Percentiles rank a stretch among this genome's conserved stretches.
Conservation (phyloP, 2,329 filamentous ascomycete genomes). For the Sclerotinia minor region DNA sequence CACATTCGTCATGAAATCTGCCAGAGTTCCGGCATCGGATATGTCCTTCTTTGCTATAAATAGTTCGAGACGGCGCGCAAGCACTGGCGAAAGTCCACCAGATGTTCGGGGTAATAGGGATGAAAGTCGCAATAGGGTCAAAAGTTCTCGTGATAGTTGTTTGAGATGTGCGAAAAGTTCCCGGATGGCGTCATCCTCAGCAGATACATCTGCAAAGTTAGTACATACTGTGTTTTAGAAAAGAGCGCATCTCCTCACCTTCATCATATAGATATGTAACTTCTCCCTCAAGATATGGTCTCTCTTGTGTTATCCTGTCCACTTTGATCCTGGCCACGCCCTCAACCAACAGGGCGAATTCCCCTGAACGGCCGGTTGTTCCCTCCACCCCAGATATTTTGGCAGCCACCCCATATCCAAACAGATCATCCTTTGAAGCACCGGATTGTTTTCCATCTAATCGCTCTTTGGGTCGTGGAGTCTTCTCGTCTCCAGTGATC, state of each 20-base stretch:
- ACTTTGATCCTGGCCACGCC: slow-evolving; percentile 76
- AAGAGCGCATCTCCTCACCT: slow-evolving; percentile 48
- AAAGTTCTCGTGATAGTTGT: slow-evolving; percentile 78
- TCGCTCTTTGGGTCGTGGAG: slow-evolving; percentile 32
- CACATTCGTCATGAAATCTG: slow-evolving; percentile 96
- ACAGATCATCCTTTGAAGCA: slow-evolving; percentile 71
- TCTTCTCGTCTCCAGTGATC: slow-evolving; percentile 62
- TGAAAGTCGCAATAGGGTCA: slow-evolving; percentile 80
- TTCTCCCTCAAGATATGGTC: slow-evolving; percentile 83
- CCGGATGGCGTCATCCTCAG: slow-evolving; percentile 64
- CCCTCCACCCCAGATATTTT: slow-evolving; percentile 79
- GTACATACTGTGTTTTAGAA: slow-evolving; percentile 19
- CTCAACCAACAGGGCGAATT: slow-evolving; percentile 84
- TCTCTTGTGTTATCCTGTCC: slow-evolving; percentile 72
- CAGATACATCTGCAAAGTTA: slow-evolving; percentile 35
- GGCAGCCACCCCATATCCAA: slow-evolving; percentile 76
- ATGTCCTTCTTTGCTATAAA: slow-evolving; percentile 83
- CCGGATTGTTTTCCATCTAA: slow-evolving; percentile 56
- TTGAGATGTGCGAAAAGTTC: slow-evolving; percentile 80
- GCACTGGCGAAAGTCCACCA: slow-evolving; percentile 72
- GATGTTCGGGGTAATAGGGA: slow-evolving; percentile 75
- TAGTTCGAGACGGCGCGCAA: slow-evolving; percentile 81
- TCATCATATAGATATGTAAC: slow-evolving; percentile 71
- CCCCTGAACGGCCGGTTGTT: slow-evolving; percentile 58
- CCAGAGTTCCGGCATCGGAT: slow-evolving; percentile 78